These are phyloP conservation scores for Pascua sp. DNA, from an alignment of 1,284 basidiomycete genomes.

Conservation along the genomic window DNA sequence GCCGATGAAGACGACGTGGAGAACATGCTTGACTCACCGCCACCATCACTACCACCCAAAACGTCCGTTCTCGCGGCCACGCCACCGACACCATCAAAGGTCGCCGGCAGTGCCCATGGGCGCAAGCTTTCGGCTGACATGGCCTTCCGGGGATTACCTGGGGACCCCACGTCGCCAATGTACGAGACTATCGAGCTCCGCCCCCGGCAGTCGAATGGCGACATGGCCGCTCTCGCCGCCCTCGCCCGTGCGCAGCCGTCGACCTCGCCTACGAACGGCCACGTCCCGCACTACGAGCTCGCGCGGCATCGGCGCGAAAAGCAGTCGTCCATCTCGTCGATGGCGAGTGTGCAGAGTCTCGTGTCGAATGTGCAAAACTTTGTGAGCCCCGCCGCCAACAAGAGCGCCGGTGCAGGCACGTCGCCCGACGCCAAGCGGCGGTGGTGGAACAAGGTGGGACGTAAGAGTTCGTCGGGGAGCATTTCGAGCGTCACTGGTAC, in stretches of 20 bases:
- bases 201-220: not conserved
- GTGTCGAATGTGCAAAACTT: slow-evolving; percentile 1
- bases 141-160: not conserved
- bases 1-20: slow-evolving; percentile 12
- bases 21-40: slow-evolving; percentile 5
- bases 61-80: too few relatives aligned
- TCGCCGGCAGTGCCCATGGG: not conserved
- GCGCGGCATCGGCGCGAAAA: slow-evolving; percentile 17
- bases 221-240: not conserved
- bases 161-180: not conserved
- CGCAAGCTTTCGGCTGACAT: not conserved
- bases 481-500: too few relatives aligned
- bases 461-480: not conserved
- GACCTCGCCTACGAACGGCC: not conserved
- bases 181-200: slow-evolving; percentile 4
- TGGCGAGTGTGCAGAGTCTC: not conserved
- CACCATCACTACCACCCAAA: not conserved
- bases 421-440: not conserved
- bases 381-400: not conserved
- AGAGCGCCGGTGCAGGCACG: not conserved
- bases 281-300: slow-evolving; percentile 14
- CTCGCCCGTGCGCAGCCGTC: too few relatives aligned
- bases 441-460: not conserved
- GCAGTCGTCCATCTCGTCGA: slow-evolving; percentile 7
- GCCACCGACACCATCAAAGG: too few relatives aligned